These are phyloP conservation scores for Aaosphaeria arxii DNA, from an alignment of 2,329 filamentous ascomycete species.

Conservation along the genomic window DNA sequence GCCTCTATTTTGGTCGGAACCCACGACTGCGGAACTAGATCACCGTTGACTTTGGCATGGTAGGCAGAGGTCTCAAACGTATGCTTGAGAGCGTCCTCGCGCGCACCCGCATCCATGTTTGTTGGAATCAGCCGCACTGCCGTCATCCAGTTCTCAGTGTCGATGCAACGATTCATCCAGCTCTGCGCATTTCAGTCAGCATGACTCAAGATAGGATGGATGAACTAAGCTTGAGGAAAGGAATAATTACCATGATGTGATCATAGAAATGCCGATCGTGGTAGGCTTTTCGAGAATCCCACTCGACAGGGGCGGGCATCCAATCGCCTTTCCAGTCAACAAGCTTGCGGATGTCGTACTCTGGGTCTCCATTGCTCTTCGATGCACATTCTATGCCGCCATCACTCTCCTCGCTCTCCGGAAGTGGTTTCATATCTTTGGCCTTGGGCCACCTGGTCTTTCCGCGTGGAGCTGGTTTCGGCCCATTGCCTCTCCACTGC, in stretches of 20 bases:
- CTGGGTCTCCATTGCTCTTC: conserved; percentile 27
- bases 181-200: too few relatives aligned
- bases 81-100: too few relatives aligned
- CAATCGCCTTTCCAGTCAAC: conserved; percentile 47
- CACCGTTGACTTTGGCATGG: not conserved
- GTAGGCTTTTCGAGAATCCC: conserved; percentile 39
- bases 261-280: conserved; percentile 29
- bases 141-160: too few relatives aligned
- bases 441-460: conserved; percentile 1
- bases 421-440: conserved; percentile 21
- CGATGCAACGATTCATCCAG: too few relatives aligned
- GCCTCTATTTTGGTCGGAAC: conserved; percentile 21
- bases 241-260: conserved; percentile 17
- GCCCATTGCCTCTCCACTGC: not conserved
- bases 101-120: too few relatives aligned
- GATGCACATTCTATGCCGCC: conserved; percentile 20
- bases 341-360: conserved; percentile 36
- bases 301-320: conserved; percentile 47
- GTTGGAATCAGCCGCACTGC: too few relatives aligned
- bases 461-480: not conserved
- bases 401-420: conserved; percentile 16
- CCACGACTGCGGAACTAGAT: conserved; percentile 23
- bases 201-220: not conserved
- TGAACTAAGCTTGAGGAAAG: not conserved
- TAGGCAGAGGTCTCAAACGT: too few relatives aligned